These are phyloP conservation scores for Cercospora zeae-maydis DNA, from an alignment of 2,329 filamentous ascomycete genomes.

Conservation along the genomic window DNA sequence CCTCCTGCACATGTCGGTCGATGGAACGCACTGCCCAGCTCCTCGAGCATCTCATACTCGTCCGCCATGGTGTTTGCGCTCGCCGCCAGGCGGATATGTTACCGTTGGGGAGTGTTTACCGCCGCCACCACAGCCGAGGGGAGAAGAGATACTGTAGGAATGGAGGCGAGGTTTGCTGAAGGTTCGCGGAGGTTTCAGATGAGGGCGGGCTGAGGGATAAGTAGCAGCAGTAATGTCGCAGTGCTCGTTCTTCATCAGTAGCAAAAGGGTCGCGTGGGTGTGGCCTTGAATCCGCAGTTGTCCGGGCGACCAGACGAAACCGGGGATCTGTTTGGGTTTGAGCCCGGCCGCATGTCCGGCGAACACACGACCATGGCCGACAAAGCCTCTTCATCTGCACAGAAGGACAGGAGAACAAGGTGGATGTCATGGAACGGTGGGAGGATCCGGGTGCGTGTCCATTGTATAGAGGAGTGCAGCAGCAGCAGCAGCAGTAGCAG, in stretches of 20 bases:
- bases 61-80: slow-evolving; percentile 58
- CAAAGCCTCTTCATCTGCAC: background rate
- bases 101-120: slow-evolving; percentile 11
- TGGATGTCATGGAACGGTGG: background rate
- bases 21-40: slow-evolving; percentile 75
- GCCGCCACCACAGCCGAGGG: background rate
- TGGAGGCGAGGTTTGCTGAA: slow-evolving; percentile 8
- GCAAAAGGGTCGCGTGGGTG: background rate
- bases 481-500: too few species aligned
- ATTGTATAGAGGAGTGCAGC: too few species aligned
- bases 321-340: background rate
- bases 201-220: background rate
- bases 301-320: background rate
- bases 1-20: background rate
- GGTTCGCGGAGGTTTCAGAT: slow-evolving; percentile 12
- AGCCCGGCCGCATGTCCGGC: background rate
- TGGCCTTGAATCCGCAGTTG: background rate
- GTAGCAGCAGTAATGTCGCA: background rate
- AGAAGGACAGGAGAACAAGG: background rate
- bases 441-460: background rate
- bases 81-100: slow-evolving; percentile 13
- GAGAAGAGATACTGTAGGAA: slow-evolving; percentile 18
- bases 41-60: slow-evolving; percentile 92
- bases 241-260: background rate
- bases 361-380: background rate